These are phyloP conservation scores for Rhizophlyctis rosea DNA, from an alignment of 192 early-diverging fungal species.

Conservation along the genomic window DNA sequence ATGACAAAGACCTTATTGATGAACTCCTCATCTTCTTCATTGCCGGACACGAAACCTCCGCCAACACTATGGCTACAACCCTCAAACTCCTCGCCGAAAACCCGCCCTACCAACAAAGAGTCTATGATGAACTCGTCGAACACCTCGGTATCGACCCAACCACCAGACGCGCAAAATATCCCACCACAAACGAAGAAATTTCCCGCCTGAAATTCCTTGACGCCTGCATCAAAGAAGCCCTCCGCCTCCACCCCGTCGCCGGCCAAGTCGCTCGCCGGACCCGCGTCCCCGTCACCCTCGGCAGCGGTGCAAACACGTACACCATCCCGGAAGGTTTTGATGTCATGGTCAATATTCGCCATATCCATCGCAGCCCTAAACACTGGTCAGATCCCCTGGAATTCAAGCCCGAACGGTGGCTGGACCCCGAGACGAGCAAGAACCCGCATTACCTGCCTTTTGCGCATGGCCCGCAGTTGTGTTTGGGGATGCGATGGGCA, in stretches of 20 bases:
- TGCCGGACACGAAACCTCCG: slow-evolving; percentile 44
- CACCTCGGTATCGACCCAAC: background rate
- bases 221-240: slow-evolving; percentile 36
- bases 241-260: slow-evolving; percentile 33
- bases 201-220: slow-evolving; percentile 32
- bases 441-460: slow-evolving; percentile 40
- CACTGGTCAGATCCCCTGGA: slow-evolving; percentile 31
- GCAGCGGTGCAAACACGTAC: slow-evolving; percentile 22
- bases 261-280: slow-evolving; percentile 3
- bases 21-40: slow-evolving; percentile 25
- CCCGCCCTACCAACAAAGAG: slow-evolving; percentile 19
- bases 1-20: background rate
- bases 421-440: slow-evolving; percentile 8
- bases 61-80: slow-evolving; percentile 36
- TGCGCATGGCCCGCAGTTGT: slow-evolving; percentile 31
- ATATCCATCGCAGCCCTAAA: slow-evolving; percentile 25
- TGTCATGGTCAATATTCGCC: slow-evolving; percentile 27
- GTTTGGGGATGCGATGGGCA: no score
- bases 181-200: slow-evolving; percentile 7
- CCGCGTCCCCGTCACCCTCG: slow-evolving; percentile 11
- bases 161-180: background rate
- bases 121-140: slow-evolving; percentile 6
- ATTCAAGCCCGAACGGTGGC: slow-evolving; percentile 41
- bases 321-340: slow-evolving; percentile 19
- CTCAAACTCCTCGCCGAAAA: slow-evolving; percentile 20